Percentiles rank a stretch among this genome's conserved stretches.
Conservation (phyloP, 2,329 filamentous ascomycete genomes). For the Talaromyces sp. region DNA sequence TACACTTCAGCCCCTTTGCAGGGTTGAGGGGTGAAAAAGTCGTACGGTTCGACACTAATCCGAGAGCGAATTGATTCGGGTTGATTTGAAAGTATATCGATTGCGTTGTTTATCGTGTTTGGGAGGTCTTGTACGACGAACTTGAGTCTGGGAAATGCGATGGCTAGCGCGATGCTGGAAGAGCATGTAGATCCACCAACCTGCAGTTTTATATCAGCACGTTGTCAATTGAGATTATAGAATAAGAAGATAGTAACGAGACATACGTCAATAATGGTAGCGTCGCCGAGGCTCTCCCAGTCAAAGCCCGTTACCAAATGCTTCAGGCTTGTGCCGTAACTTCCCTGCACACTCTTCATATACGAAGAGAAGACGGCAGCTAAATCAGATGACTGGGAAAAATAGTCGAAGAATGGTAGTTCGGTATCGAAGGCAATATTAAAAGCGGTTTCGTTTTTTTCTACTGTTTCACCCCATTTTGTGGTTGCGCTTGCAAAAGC, state of each 20-base stretch:
- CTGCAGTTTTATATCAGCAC: not conserved
- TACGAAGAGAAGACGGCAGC: slow-evolving; percentile 50
- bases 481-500: slow-evolving; percentile 20
- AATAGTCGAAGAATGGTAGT: slow-evolving; percentile 29
- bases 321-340: slow-evolving; percentile 51
- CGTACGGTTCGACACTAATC: slow-evolving; percentile 20
- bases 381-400: slow-evolving; percentile 21
- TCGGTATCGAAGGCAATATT: slow-evolving; percentile 25
- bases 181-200: not conserved
- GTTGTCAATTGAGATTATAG: too few species aligned
- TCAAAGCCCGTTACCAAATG: slow-evolving; percentile 39
- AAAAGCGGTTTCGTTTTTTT: slow-evolving; percentile 19
- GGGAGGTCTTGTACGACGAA: slow-evolving; percentile 2
- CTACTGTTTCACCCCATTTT: slow-evolving; percentile 12
- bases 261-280: slow-evolving; percentile 48
- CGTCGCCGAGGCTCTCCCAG: slow-evolving; percentile 31
- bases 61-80: not conserved
- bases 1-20: slow-evolving; percentile 20
- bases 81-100: not conserved
- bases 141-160: not conserved
- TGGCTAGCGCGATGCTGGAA: not conserved
- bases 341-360: slow-evolving; percentile 51
- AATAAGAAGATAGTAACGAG: too few species aligned
- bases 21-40: slow-evolving; percentile 31
- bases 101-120: not conserved